phyloP scores from a whole-genome alignment of 2,329 filamentous ascomycete genomes.

The Pyrenophora seminiperda region DNA sequence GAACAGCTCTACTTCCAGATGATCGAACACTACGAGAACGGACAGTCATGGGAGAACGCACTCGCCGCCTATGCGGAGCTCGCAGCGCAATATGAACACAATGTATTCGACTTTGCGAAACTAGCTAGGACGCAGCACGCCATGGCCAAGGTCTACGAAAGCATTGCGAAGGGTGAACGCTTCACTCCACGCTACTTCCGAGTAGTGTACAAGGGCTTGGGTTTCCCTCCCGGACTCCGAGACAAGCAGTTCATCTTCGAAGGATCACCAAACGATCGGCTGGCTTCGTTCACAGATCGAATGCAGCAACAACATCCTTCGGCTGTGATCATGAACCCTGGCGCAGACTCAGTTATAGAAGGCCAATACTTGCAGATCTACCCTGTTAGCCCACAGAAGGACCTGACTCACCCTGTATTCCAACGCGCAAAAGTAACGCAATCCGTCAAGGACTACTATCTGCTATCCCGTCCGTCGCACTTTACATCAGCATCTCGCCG shows the following conservation, averaged over 20 bases:
- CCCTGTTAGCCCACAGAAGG: constrained; percentile 78
- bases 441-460: constrained; percentile 82
- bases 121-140: constrained; percentile 86
- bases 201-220: constrained; percentile 85
- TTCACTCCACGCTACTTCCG: constrained; percentile 86
- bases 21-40: constrained; percentile 92
- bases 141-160: constrained; percentile 91
- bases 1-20: constrained; percentile 92
- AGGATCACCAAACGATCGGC: constrained; percentile 75
- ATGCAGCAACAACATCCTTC: constrained; percentile 90
- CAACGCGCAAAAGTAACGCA: constrained; percentile 85
- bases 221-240: constrained; percentile 78
- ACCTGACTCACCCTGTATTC: constrained; percentile 81
- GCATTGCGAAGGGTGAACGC: constrained; percentile 79
- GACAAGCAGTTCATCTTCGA: constrained; percentile 96
- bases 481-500: constrained; percentile 80
- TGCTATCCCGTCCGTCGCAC: constrained; percentile 74
- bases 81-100: constrained; percentile 86
- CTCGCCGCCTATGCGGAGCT: constrained; percentile 88
- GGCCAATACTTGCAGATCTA: constrained; percentile 88
- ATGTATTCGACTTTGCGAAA: constrained; percentile 88
- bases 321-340: constrained; percentile 76
- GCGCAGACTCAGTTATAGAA: constrained; percentile 78
- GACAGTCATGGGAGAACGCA: constrained; percentile 90
- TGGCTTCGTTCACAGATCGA: constrained; percentile 82